Evolutionary conservation across 2,329 filamentous ascomycete species (phyloP), one percentile per base, ranked within the genome.

Genomic region (Monilinia laxa): DNA sequence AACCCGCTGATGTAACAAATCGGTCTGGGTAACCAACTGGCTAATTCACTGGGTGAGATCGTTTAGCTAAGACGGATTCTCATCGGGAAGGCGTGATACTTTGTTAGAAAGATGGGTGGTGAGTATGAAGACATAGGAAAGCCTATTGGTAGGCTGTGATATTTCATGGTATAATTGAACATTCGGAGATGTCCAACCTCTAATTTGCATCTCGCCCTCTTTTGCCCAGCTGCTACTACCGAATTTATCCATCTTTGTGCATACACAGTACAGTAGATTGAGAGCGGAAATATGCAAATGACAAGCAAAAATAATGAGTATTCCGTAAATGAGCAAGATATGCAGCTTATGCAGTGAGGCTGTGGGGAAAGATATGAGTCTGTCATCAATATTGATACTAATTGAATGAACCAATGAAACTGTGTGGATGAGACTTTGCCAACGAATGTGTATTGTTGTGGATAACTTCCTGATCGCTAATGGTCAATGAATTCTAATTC

Each of bases 291-390:
- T 25, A 52, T 52, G 49, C 49, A 52, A 28, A 52, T 28, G 23
- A 52, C 25, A 52, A 52, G 49, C 49, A 52, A 52, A 23, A 28
- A 52, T 28, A 28, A 52, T 52, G 23, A 49, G 45, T 25, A 60
- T 38, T 51, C 58, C 56, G 25, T 35, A 23, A 59, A 20, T 47
- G 40, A 52, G 14, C n/a, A 68, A 69, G 51, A 23, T 66, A 70
- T 71, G 70, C 71, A 71, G 70, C 71, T 73, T 69, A 65, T 64
- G 64, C 70, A 73, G 67, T 69, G 72, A 74, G 73, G 73, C 73
- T 74, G 70, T 74, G 71, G 57, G 20, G 57, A 58, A 60, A 60
- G n/a, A 20, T 35, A 3, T 49, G 57, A 49, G 42, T 35, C 25
- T 49, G 25, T 23, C 42, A 49, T 12, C 20, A 35, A 23, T 20